phyloP scores from a whole-genome alignment of 306 rosid species.

The Cyclanthera cordifolia region DNA sequence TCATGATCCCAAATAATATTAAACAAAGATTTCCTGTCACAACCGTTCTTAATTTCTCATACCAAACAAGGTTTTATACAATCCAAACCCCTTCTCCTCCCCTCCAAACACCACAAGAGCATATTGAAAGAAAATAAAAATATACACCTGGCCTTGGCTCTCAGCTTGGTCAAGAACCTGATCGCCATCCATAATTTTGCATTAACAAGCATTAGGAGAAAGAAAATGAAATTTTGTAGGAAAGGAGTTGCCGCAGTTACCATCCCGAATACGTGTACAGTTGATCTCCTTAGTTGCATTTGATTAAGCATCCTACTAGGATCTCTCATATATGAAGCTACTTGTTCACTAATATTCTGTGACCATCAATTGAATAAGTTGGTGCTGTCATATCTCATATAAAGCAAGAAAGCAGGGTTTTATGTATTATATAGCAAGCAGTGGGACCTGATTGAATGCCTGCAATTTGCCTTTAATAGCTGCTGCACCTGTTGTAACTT shows the following conservation, averaged over 20 bases:
- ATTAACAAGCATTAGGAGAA: background rate
- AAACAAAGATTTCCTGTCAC: too few species aligned
- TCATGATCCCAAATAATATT: too few species aligned
- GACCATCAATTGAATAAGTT: background rate
- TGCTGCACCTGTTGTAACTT: constrained; percentile 79
- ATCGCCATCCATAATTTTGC: constrained; percentile 4
- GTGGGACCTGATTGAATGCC: constrained; percentile 75
- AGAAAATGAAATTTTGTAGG: background rate
- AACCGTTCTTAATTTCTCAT: too few species aligned
- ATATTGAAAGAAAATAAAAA: constrained; percentile 10
- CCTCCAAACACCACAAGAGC: too few species aligned
- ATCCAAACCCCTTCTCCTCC: too few species aligned
- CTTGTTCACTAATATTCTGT: constrained; percentile 75
- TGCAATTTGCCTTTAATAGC: constrained; percentile 69
- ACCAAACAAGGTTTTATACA: too few species aligned
- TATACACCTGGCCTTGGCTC: constrained; percentile 29
- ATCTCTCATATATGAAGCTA: constrained; percentile 79
- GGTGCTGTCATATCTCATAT: background rate
- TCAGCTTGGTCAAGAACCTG: constrained; percentile 36
- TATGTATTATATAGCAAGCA: constrained; percentile 13
- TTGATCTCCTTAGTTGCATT: constrained; percentile 61
- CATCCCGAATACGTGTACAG: constrained; percentile 44
- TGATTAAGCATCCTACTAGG: constrained; percentile 81
- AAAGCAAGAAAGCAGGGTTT: background rate
- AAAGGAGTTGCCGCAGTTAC: constrained; percentile 32